Base-by-base conservation (phyloP, 225 moss, liverwort and hornwort species). In the Pleurozium schreberi region DNA sequence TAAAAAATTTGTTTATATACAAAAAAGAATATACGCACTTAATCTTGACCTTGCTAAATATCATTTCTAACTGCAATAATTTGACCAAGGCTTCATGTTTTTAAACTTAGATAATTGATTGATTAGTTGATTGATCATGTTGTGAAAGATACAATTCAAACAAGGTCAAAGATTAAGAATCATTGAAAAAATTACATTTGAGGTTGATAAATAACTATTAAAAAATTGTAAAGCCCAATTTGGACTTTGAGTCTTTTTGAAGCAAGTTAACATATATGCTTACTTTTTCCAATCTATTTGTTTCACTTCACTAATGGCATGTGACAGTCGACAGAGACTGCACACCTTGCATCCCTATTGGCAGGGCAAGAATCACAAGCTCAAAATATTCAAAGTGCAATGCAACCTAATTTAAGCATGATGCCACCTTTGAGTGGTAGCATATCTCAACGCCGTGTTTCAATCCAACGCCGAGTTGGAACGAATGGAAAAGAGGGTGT, bases 331-430 rank as follows among this genome's bases (percentile, higher is more conserved):
- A 91, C 80, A 88, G 88, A 94, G 91, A 94, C 93, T 79, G 91
- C 92, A 53, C 93, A 92, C 86, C 91, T 94, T 55, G 89, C 94
- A 73, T 93, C 94, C 38, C 82, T 93, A 26, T 85, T 94, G n/a
- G 91, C 91, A 77, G 74, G 89, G 47, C 84, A 92, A 89, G 91
- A 89, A 88, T 82, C 89, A 34, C 84, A 91, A 86, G 83, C 58
- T 75, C 92, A 88, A 75, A 43, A 71, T 40, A 34, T 58, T 80
- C 93, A 90, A 21, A 83, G 50, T 36, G 25, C n/a, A 1, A 63
- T 74, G 69, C 88, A 82, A 69, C 43, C 73, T 81, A 64, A 36
- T 75, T 88, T 88, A 64, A 74, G 26, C 23, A 52, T 47, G 42
- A 80, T 88, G 34, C 73, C 85, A 80, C 58, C 85, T 85, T 27